Evolutionary conservation across 2,329 filamentous ascomycete species (phyloP).

Genomic region (Aspergillus pseudoglaucus): DNA sequence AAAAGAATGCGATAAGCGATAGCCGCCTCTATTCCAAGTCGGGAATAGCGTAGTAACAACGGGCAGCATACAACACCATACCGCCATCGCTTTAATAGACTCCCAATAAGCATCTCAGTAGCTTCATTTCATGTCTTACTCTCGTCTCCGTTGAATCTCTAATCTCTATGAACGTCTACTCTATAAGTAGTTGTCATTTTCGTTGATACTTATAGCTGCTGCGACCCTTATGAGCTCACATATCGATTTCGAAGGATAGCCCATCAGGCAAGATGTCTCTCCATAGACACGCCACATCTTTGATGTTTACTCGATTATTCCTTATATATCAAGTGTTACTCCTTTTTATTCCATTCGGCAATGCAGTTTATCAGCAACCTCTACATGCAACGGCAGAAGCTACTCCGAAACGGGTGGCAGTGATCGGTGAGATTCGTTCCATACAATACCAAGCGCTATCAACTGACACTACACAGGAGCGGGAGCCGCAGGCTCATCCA

Average conservation of each 20-base stretch:
- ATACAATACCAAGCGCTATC: background rate
- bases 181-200: background rate
- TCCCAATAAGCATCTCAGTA: background rate
- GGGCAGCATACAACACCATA: background rate
- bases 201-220: background rate
- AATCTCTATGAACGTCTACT: too few relatives aligned
- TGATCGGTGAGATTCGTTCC: conserved; percentile 24
- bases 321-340: conserved; percentile 8
- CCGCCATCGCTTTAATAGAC: too few relatives aligned
- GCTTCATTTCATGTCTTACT: background rate
- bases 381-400: conserved; percentile 10
- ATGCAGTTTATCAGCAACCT: conserved; percentile 20
- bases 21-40: conserved; percentile 5
- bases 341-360: conserved; percentile 12
- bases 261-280: conserved; percentile 1
- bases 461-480: conserved; percentile 55
- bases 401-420: conserved; percentile 25
- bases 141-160: background rate
- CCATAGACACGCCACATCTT: background rate
- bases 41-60: conserved; percentile 5
- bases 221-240: background rate
- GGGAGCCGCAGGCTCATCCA: conserved; percentile 78
- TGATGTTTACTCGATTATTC: background rate
- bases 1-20: conserved; percentile 17
- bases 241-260: background rate